Base-by-base conservation (phyloP, 2,329 filamentous ascomycete genomes). In the Ceratocystis cubensis region DNA sequence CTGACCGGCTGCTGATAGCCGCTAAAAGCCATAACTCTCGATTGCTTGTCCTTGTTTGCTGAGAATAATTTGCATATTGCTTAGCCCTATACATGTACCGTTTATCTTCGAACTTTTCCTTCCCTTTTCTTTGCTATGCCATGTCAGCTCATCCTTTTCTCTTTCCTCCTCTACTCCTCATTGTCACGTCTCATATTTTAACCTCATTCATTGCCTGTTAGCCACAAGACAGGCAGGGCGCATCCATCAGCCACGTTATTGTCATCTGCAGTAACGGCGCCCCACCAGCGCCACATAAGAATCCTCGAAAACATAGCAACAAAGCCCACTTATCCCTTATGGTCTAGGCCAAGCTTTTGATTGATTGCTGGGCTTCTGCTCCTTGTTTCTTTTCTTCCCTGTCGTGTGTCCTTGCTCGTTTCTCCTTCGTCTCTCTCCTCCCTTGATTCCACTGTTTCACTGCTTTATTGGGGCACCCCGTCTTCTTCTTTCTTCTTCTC, bases 401-500 rank as follows among this genome's bases (percentile, higher is more conserved):
- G n/a, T 44, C 33, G 7, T 41, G 17, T 30, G 17, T 30, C 30
- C 56, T 13, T 61, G 17, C 30, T 61, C 30, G 17, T 62, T 62
- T 45, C 30, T n/a, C 25, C 37, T 59, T 59, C 59, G 15, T 41
- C 59, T 41, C 10, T 30, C 59, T 8, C 56, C 22, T 61, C 33
- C 30, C n/a, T 61, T 30, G 17, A n/a, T 62, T 45, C 22, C 7
- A n/a, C 53, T 61, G 20, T n/a, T 61, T 61, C 25, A n/a, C 15
- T 62, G 33, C 44, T 37, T 62, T n/a, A 22, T n/a, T 62, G 33
- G 30, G 22, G n/a, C 37, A 41, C 30, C 59, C 30, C 33, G n/a
- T 44, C 33, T 62, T 41, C 59, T 30, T 62, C 20, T 17, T 61
- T 61, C 56, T 61, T 62, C 59, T 28, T 62, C 30, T 45, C 13